Percentiles rank a stretch among this genome's conserved stretches.
These are phyloP conservation scores for Podila horticola DNA, from an alignment of 192 early-diverging fungal species.

Conservation along the genomic window DNA sequence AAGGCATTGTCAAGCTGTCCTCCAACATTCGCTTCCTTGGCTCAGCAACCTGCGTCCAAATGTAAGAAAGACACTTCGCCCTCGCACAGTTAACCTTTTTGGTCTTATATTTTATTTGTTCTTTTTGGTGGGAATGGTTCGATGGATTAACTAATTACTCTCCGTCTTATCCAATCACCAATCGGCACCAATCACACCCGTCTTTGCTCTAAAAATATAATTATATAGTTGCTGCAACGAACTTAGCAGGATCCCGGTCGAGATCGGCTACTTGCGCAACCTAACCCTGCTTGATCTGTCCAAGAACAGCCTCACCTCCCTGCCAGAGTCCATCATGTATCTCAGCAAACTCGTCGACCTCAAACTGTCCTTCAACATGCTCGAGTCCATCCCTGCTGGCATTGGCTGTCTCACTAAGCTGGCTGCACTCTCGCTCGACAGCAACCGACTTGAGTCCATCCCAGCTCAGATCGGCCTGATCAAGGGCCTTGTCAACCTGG, in stretches of 20 bases:
- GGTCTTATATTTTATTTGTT: not conserved
- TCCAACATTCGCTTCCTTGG: conserved; percentile 75
- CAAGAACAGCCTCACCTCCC: conserved; percentile 66
- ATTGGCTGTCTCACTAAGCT: conserved; percentile 75
- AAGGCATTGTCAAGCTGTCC: conserved; percentile 68
- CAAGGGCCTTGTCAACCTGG: conserved; percentile 69
- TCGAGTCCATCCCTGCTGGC: conserved; percentile 68
- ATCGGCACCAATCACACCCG: not conserved
- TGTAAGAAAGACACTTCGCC: conserved; percentile 66
- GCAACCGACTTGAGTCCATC: conserved; percentile 68
- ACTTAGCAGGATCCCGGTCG: conserved; percentile 72
- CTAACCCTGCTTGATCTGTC: conserved; percentile 72
- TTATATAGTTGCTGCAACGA: conserved; percentile 80
- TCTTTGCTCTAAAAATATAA: not conserved
- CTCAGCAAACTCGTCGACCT: conserved; percentile 75
- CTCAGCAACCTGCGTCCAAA: conserved; percentile 70
- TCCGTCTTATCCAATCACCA: not conserved
- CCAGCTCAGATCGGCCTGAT: conserved; percentile 74
- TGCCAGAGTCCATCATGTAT: conserved; percentile 76
- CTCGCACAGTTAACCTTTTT: conserved; percentile 9
- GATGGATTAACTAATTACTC: not conserved
- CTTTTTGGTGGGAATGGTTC: not conserved
- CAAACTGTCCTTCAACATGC: conserved; percentile 70
- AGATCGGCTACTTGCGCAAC: conserved; percentile 79
- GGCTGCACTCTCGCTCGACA: conserved; percentile 65